A percentile compares a stretch with the other conserved stretches of the same genome.
phyloP scores from a whole-genome alignment of 768 basidiomycete genomes.

The Gymnopilus junonius region DNA sequence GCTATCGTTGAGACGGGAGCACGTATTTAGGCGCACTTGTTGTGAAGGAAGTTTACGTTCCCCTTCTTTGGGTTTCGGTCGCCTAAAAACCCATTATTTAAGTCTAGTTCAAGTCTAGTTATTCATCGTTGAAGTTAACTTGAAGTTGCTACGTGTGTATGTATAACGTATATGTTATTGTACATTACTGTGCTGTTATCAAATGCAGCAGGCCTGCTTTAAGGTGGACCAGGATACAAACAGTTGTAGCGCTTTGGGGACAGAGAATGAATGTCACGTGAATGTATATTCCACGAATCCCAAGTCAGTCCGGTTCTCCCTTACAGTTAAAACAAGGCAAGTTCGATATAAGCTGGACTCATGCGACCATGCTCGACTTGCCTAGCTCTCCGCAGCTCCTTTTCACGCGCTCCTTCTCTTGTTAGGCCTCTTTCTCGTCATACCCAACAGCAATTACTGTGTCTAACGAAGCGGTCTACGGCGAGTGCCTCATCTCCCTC shows the following conservation, averaged over 20 bases:
- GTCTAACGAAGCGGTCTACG: not conserved
- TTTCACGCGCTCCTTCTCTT: not conserved
- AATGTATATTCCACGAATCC: not conserved
- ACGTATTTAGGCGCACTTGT: slow-evolving; percentile 6
- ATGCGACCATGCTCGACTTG: slow-evolving; percentile 1
- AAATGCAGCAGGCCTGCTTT: not conserved
- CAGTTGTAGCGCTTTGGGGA: no score
- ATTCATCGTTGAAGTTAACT: not conserved
- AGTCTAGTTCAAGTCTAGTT: not conserved
- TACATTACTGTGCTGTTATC: not conserved
- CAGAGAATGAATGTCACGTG: no score
- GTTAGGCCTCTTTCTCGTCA: not conserved
- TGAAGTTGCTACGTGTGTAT: not conserved
- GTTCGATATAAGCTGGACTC: not conserved
- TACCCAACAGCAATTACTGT: not conserved
- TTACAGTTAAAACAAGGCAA: not conserved
- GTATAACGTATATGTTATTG: not conserved
- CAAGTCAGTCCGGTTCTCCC: not conserved
- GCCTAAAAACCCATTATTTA: not conserved
- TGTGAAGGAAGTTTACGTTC: no score
- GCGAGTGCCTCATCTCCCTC: not conserved
- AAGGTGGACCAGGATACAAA: no score
- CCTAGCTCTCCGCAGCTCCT: not conserved
- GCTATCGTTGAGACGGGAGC: slow-evolving; percentile 33
- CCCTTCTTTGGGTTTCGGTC: not conserved